phyloP scores from a whole-genome alignment of 768 basidiomycete species.

The Daedaleopsis nitida region DNA sequence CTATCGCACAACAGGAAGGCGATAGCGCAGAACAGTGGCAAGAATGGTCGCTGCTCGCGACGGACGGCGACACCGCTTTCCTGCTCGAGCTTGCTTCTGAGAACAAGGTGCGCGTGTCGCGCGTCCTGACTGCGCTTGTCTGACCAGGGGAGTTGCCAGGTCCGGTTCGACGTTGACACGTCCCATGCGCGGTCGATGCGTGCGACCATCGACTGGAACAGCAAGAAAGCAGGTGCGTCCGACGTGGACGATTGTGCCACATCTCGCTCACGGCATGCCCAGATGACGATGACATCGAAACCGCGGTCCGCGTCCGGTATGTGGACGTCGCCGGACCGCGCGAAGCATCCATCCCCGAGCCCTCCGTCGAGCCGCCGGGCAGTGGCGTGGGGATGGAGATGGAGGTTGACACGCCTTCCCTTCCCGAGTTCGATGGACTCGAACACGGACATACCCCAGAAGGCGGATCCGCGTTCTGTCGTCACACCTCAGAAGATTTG shows the following conservation, averaged over 20 bases:
- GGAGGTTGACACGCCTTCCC: slow-evolving; percentile 1
- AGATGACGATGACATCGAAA: slow-evolving; percentile 90
- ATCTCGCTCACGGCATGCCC: neutral
- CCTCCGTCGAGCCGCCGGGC: slow-evolving; percentile 3
- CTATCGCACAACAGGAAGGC: slow-evolving; percentile 45
- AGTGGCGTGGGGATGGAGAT: neutral
- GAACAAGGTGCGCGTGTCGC: slow-evolving; percentile 52
- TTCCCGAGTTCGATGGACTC: neutral
- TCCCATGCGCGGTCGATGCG: slow-evolving; percentile 58
- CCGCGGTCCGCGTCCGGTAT: slow-evolving; percentile 53
- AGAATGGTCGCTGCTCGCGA: slow-evolving; percentile 79
- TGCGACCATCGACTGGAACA: slow-evolving; percentile 74
- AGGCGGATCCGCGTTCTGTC: slow-evolving; percentile 25
- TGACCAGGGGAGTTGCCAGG: slow-evolving; percentile 40
- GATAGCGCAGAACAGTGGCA: slow-evolving; percentile 47
- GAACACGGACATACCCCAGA: slow-evolving; percentile 21
- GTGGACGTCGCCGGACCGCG: slow-evolving; percentile 9
- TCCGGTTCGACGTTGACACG: slow-evolving; percentile 74
- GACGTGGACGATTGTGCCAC: neutral
- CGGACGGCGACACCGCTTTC: slow-evolving; percentile 80
- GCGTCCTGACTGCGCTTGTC: neutral
- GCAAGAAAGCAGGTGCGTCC: slow-evolving; percentile 76
- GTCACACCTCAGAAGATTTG: slow-evolving; percentile 6
- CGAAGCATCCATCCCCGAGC: slow-evolving; percentile 1
- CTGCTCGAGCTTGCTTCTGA: slow-evolving; percentile 83